phyloP scores from a whole-genome alignment of 768 basidiomycete species.

The Pleurotus cornucopiae region DNA sequence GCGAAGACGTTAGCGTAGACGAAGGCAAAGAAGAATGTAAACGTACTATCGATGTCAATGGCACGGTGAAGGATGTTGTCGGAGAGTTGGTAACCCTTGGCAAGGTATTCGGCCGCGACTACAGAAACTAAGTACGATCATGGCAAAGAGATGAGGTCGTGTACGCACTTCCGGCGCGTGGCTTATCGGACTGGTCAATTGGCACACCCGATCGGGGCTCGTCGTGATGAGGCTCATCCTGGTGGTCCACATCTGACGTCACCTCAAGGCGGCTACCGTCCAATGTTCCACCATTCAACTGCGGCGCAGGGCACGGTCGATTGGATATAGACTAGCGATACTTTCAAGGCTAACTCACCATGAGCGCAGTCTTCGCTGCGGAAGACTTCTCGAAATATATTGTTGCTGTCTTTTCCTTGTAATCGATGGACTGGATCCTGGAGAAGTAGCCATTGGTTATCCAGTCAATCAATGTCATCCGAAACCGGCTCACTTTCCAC shows the following conservation, averaged over 20 bases:
- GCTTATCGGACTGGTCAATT: conserved; percentile 88
- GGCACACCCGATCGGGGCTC: conserved; percentile 29
- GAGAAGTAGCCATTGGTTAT: neutral
- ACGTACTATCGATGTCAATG: conserved; percentile 72
- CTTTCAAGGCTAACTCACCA: conserved; percentile 39
- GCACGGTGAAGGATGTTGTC: conserved; percentile 76
- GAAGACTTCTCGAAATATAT: conserved; percentile 82
- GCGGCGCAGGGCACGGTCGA: neutral
- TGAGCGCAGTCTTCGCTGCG: conserved; percentile 82
- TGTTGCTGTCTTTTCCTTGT: conserved; percentile 45
- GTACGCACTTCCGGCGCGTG: conserved; percentile 72
- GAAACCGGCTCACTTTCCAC: conserved; percentile 63
- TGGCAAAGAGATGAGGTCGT: neutral
- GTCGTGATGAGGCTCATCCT: conserved; percentile 32
- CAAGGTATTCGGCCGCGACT: conserved; percentile 94
- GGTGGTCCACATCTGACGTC: conserved; percentile 59
- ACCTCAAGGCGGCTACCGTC: conserved; percentile 70
- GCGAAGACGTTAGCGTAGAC: neutral
- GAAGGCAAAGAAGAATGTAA: neutral
- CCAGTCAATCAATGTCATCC: neutral
- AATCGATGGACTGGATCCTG: conserved; percentile 68
- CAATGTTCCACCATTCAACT: conserved; percentile 76
- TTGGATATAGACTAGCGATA: neutral
- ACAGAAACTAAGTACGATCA: conserved; percentile 8
- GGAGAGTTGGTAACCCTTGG: conserved; percentile 79